A percentile compares a stretch with the other conserved stretches of the same genome.
Evolutionary conservation across 2,329 filamentous ascomycete species (phyloP).

Genomic region (Ceratocystis alfenasii): DNA sequence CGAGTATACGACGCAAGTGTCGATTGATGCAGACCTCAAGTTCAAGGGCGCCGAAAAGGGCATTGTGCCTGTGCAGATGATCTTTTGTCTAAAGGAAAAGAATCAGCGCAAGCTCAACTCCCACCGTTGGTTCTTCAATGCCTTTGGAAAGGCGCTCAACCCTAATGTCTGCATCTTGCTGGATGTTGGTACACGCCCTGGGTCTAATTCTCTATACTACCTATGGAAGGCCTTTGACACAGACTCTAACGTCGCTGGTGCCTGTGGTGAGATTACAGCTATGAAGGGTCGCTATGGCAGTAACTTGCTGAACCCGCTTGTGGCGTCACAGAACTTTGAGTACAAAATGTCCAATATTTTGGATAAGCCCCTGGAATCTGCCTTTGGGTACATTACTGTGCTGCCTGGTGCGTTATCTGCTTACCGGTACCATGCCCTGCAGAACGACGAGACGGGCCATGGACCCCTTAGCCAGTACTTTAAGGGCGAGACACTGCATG

Average conservation of each 20-base stretch:
- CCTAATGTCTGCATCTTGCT: conserved; percentile 95
- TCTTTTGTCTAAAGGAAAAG: conserved; percentile 96
- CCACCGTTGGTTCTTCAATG: conserved; percentile 98
- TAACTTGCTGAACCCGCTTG: conserved; percentile 81
- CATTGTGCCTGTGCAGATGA: conserved; percentile 94
- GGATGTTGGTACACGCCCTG: conserved; percentile 89
- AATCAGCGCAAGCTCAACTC: conserved; percentile 97
- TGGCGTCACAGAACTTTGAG: conserved; percentile 97
- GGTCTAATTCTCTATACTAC: conserved; percentile 84
- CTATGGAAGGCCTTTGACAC: conserved; percentile 98
- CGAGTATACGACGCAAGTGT: conserved; percentile 97
- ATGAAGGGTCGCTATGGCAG: conserved; percentile 79
- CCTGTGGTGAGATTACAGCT: conserved; percentile 94
- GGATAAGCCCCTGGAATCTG: conserved; percentile 91
- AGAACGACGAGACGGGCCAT: conserved; percentile 92
- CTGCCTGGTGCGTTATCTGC: conserved; percentile 88
- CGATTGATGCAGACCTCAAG: conserved; percentile 85
- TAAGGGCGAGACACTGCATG: conserved; percentile 95
- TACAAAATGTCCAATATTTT: conserved; percentile 99
- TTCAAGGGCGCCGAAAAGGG: conserved; percentile 99
- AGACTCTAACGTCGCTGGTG: conserved; percentile 92
- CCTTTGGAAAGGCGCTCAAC: conserved; percentile 81
- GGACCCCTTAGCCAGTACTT: conserved; percentile 96
- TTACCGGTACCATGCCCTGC: conserved; percentile 88
- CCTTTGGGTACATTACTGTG: conserved; percentile 97